phyloP scores from a whole-genome alignment of 2,329 filamentous ascomycete genomes.

The Penicillium psychrosexuale region DNA sequence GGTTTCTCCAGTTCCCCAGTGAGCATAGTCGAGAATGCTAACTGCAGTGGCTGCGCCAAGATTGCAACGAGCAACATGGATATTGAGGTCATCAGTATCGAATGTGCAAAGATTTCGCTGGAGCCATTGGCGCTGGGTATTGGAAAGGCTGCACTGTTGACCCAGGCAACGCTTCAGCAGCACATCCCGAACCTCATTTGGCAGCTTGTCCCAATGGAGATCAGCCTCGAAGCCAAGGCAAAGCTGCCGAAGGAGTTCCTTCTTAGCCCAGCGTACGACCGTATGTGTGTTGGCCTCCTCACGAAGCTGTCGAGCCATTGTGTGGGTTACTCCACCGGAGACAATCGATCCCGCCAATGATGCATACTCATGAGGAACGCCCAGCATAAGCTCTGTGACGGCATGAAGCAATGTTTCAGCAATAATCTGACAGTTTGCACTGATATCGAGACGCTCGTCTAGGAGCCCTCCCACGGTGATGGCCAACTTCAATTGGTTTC shows the following conservation, averaged over 20 bases:
- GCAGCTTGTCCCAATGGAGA: conserved; percentile 51
- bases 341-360: conserved; percentile 35
- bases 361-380: conserved; percentile 39
- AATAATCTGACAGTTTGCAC: conserved; percentile 38
- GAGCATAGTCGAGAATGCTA: conserved; percentile 33
- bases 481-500: conserved; percentile 27
- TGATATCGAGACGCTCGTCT: conserved; percentile 33
- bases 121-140: conserved; percentile 45
- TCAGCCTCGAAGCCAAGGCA: conserved; percentile 52
- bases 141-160: conserved; percentile 40
- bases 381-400: conserved; percentile 35
- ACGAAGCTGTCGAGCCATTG: conserved; percentile 32
- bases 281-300: conserved; percentile 38
- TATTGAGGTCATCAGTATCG: conserved; percentile 37
- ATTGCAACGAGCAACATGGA: conserved; percentile 50
- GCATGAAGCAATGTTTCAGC: conserved; percentile 40
- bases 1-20: conserved; percentile 28
- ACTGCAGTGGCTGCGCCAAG: conserved; percentile 43
- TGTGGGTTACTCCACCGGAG: conserved; percentile 34
- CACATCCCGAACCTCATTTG: conserved; percentile 46
- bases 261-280: conserved; percentile 42
- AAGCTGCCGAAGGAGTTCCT: conserved; percentile 47
- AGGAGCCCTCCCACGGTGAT: conserved; percentile 33
- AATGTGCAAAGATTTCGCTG: conserved; percentile 39
- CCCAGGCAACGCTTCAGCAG: conserved; percentile 49